Conservation (phyloP, 2,329 filamentous ascomycete genomes). For the Sporothrix schenckii region DNA sequence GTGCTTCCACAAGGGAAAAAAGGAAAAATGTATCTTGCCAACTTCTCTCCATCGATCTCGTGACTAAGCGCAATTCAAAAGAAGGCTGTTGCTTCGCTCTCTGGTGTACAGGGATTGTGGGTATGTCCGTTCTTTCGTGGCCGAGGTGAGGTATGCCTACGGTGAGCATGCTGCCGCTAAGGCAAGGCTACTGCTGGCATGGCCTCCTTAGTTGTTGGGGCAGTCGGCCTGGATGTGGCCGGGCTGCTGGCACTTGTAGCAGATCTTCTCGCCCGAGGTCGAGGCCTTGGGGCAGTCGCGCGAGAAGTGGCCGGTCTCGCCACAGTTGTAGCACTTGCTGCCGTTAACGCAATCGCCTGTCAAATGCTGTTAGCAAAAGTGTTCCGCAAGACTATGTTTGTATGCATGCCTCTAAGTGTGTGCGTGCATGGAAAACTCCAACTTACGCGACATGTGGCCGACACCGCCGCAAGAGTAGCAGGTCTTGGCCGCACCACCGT, state of each 20-base stretch:
- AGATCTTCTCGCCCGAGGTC: constrained; percentile 85
- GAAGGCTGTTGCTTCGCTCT: constrained; percentile 27
- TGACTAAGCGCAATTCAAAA: constrained; percentile 34
- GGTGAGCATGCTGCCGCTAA: constrained; percentile 31
- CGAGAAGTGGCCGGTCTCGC: constrained; percentile 90
- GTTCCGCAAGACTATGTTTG: too few species aligned
- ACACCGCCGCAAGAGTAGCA: constrained; percentile 86
- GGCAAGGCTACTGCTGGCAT: constrained; percentile 14
- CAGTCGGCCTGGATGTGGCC: constrained; percentile 94
- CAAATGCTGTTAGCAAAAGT: neutral
- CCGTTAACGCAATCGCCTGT: constrained; percentile 91
- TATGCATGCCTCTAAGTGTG: too few species aligned
- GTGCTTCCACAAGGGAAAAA: constrained; percentile 40
- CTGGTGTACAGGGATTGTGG: constrained; percentile 32
- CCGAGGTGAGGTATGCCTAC: constrained; percentile 31
- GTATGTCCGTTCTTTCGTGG: constrained; percentile 33
- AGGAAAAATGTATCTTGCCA: constrained; percentile 39
- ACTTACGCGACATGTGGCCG: constrained; percentile 88
- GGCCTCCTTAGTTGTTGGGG: constrained; percentile 68
- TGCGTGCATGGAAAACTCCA: neutral
- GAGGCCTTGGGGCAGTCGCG: constrained; percentile 96
- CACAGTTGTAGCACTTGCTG: constrained; percentile 99
- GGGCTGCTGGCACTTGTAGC: constrained; percentile 88
- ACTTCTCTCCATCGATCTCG: constrained; percentile 37
- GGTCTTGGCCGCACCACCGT: constrained; percentile 61